phyloP scores from a whole-genome alignment of 495 filamentous ascomycete species.

The Penicillium roqueforti region DNA sequence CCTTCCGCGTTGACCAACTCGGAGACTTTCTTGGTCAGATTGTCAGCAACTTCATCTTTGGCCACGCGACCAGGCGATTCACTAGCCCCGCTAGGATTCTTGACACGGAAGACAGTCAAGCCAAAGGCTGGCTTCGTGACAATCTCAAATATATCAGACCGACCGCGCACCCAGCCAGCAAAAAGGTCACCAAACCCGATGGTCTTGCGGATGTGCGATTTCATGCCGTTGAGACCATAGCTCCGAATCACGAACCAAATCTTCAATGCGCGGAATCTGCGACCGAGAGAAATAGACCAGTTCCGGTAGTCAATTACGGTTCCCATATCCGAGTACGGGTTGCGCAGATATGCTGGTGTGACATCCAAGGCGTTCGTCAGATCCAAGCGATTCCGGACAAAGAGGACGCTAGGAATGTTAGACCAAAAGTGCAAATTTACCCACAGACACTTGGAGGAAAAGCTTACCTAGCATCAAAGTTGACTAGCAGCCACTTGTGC shows the following conservation, averaged over 20 bases:
- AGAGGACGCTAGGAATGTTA: conserved; percentile 58
- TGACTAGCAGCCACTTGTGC: conserved; percentile 96
- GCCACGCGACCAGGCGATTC: conserved; percentile 23
- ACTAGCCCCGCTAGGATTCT: conserved; percentile 27
- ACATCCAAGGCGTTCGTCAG: conserved; percentile 77
- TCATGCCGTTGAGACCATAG: conserved; percentile 78
- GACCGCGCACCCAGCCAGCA: conserved; percentile 49
- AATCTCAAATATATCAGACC: conserved; percentile 74
- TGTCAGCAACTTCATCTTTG: conserved; percentile 53
- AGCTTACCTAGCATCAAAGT: conserved; percentile 75
- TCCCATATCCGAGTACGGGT: conserved; percentile 72
- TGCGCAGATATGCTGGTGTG: conserved; percentile 77
- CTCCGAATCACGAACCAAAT: conserved; percentile 94
- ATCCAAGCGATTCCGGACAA: conserved; percentile 66
- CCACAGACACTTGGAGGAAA: not conserved
- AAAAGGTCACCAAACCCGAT: conserved; percentile 69
- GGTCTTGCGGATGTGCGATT: conserved; percentile 63
- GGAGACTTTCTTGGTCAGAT: conserved; percentile 70
- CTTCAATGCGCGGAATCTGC: conserved; percentile 88
- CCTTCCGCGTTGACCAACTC: conserved; percentile 71
- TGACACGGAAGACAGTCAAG: conserved; percentile 69
- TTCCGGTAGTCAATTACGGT: conserved; percentile 95
- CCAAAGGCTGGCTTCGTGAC: conserved; percentile 72
- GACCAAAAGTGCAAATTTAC: not conserved
- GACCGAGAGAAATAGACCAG: conserved; percentile 95